Evolutionary conservation across 2,329 filamentous ascomycete genomes (phyloP).

Genomic region (Botrytis galanthina): DNA sequence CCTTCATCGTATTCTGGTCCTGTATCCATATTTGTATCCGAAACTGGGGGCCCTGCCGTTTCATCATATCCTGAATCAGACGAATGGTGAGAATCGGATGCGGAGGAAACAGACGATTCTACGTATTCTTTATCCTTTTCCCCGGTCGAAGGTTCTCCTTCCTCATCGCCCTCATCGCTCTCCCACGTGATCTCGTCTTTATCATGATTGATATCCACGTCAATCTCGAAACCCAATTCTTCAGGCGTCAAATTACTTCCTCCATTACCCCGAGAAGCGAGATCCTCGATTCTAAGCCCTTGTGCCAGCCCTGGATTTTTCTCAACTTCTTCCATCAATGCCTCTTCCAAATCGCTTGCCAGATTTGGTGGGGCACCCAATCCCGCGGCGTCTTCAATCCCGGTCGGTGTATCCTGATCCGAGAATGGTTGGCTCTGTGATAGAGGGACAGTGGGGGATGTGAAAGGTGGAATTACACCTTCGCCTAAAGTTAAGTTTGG

Average conservation of each 20-base stretch:
- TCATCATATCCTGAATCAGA: constrained; percentile 2
- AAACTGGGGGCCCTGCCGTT: not conserved
- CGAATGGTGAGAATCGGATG: not conserved
- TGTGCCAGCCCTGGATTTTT: not conserved
- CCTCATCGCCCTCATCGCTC: not conserved
- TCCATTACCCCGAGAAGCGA: not conserved
- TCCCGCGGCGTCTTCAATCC: not conserved
- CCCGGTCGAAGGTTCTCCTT: not conserved
- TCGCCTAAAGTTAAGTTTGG: not conserved
- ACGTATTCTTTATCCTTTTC: not conserved
- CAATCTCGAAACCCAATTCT: not conserved
- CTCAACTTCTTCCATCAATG: constrained; percentile 4
- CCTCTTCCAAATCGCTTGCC: constrained; percentile 7
- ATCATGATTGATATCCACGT: not conserved
- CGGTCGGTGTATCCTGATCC: not conserved
- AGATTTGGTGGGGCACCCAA: not conserved
- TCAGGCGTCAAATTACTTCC: not conserved
- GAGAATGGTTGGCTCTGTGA: not conserved
- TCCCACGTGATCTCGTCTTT: constrained; percentile 14
- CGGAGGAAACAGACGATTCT: not conserved
- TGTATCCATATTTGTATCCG: not conserved
- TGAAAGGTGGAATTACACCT: constrained; percentile 11
- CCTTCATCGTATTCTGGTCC: not conserved
- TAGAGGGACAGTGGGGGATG: not conserved
- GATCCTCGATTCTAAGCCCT: not conserved